These are phyloP conservation scores for Penstemon newberryi DNA, from an alignment of 257 asterid genomes.

Conservation along the genomic window DNA sequence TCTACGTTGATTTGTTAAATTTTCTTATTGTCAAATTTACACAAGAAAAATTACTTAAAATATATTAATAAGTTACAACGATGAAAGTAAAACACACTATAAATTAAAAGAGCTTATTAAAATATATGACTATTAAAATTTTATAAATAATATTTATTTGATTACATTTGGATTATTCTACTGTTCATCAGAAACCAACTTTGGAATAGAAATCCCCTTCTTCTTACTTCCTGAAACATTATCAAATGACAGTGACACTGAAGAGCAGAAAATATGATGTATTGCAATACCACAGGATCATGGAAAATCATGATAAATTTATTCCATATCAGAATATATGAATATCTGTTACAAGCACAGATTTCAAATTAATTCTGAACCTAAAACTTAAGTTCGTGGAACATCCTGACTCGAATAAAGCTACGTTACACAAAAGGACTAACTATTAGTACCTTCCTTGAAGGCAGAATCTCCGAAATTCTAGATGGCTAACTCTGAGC, in stretches of 20 bases:
- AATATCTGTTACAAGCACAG: neutral
- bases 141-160: no score
- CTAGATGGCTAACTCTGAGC: neutral
- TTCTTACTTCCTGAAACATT: no score
- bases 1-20: no score
- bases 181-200: no score
- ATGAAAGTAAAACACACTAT: no score
- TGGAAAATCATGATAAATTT: neutral
- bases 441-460: slow-evolving; percentile 6
- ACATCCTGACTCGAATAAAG: slow-evolving; percentile 9
- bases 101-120: no score
- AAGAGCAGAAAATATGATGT: neutral
- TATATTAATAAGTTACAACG: no score
- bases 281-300: neutral
- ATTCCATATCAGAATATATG: neutral
- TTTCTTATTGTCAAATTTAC: no score
- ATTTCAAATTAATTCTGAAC: slow-evolving; percentile 18
- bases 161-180: no score
- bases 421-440: slow-evolving; percentile 13
- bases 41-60: no score
- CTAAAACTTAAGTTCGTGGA: neutral
- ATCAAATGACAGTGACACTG: neutral
- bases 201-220: no score
- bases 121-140: no score
- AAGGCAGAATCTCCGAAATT: neutral